phyloP scores from a whole-genome alignment of 306 rosid species.

The Vachellia pachyceras region DNA sequence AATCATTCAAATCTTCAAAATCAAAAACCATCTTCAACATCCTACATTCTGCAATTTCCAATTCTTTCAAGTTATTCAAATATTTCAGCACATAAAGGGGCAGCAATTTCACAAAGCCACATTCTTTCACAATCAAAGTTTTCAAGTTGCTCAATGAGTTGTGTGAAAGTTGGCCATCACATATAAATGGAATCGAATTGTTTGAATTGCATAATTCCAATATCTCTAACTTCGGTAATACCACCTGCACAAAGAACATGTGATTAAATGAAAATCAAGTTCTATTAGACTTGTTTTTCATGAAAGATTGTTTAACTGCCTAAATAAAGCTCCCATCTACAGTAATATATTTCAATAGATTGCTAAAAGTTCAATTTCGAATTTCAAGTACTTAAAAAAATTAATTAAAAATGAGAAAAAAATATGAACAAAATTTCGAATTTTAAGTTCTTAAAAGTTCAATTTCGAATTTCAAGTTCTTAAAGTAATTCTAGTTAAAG shows the following conservation, averaged over 20 bases:
- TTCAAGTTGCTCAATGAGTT: background rate
- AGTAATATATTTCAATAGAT: background rate
- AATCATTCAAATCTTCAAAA: background rate
- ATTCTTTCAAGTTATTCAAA: background rate
- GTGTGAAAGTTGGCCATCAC: background rate
- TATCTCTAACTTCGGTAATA: background rate
- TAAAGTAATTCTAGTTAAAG: background rate
- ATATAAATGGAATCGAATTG: background rate
- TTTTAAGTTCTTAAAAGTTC: too few relatives aligned
- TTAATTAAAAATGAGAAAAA: too few relatives aligned
- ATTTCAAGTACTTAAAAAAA: too few relatives aligned
- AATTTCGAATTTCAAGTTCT: too few relatives aligned
- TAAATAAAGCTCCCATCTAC: too few relatives aligned
- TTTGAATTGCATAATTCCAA: background rate
- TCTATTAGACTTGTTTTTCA: too few relatives aligned
- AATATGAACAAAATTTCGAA: too few relatives aligned
- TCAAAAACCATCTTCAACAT: background rate
- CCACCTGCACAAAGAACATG: background rate
- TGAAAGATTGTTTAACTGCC: too few relatives aligned
- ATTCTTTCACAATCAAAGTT: background rate
- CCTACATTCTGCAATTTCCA: fast-evolving
- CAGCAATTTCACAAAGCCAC: background rate
- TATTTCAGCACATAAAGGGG: background rate
- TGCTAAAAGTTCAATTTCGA: too few relatives aligned
- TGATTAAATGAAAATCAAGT: too few relatives aligned